Evolutionary conservation across 2,329 filamentous ascomycete species (phyloP), one percentile per base, ranked within the genome.

Genomic region (Fusarium beomiforme): DNA sequence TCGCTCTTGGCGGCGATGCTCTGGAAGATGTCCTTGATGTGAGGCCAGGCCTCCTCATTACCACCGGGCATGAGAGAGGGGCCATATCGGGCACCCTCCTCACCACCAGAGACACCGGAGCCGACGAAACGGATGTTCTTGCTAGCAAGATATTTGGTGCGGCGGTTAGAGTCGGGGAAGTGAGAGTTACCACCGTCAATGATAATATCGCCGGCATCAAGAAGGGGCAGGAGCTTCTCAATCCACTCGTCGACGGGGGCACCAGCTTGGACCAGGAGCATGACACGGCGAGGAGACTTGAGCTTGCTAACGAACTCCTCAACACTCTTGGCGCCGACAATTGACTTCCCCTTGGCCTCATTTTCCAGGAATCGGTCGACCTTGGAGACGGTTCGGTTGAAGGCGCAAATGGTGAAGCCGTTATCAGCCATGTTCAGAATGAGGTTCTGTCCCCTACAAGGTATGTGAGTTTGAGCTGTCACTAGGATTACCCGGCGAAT

Each of bases 21-120:
- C 88, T 99, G 96, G 89, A 99, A 97, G 81, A 99, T 93, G 79
- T 98, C 95, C 91, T 99, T 98, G 88, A 99, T 97, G 85, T 93
- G 90, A 78, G 94, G 94, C 96, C 96, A 98, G 60, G 96, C 96
- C 84, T 93, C 93, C 89, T 98, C 94, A 86, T 97, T 94, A 85
- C 96, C 96, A 90, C 96, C 96, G 74, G 96, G 96, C 96, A 99
- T 99, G 84, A 99, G 89, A 75, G 94, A 98, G 78, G 96, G 96
- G 66, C 96, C 96, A 81, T 97, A 97, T 78, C 96, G 93, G 81
- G 96, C 96, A 90, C 96, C 96, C 89, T 99, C 96, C 88, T 99
- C 96, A 88, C 96, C 96, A 87, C 96, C 96, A 76, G 96, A 99
- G 76, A 99, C 96, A 91, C 96, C 96, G 79, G 92, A 92, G 81